Conservation (phyloP, 129 eudicot species). For the Ambrosia artemisiifolia region DNA sequence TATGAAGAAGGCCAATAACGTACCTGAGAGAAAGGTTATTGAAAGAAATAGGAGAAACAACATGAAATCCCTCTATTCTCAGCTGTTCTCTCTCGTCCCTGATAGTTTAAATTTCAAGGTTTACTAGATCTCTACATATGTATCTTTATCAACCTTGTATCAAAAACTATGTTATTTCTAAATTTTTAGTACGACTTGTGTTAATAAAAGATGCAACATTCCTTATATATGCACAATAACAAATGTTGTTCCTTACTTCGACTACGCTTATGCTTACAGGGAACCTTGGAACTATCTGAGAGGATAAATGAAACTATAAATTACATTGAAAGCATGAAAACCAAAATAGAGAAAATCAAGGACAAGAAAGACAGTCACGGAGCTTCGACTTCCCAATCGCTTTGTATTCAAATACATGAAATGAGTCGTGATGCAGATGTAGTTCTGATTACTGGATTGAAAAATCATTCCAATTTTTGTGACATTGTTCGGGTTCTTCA, state of each 20-base stretch:
- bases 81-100: constrained; percentile 59
- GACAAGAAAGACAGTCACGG: constrained; percentile 21
- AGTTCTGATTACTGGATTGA: constrained; percentile 34
- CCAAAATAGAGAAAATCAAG: constrained; percentile 35
- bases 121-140: neutral
- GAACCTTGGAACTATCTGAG: constrained; percentile 38
- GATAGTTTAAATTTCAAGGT: constrained; percentile 30
- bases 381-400: neutral
- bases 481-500: constrained; percentile 28
- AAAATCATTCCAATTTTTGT: constrained; percentile 24
- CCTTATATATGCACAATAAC: no score
- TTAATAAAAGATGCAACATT: no score
- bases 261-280: constrained; percentile 15
- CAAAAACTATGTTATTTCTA: no score
- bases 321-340: constrained; percentile 43
- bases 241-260: neutral
- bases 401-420: constrained; percentile 37
- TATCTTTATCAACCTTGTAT: neutral
- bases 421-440: constrained; percentile 41
- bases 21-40: constrained; percentile 38
- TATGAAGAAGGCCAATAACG: neutral
- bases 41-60: constrained; percentile 65
- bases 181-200: no score
- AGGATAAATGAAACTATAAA: constrained; percentile 47
- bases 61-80: constrained; percentile 50